These are phyloP conservation scores for Drechmeria coniospora DNA, from an alignment of 2,329 filamentous ascomycete genomes.

Conservation along the genomic window DNA sequence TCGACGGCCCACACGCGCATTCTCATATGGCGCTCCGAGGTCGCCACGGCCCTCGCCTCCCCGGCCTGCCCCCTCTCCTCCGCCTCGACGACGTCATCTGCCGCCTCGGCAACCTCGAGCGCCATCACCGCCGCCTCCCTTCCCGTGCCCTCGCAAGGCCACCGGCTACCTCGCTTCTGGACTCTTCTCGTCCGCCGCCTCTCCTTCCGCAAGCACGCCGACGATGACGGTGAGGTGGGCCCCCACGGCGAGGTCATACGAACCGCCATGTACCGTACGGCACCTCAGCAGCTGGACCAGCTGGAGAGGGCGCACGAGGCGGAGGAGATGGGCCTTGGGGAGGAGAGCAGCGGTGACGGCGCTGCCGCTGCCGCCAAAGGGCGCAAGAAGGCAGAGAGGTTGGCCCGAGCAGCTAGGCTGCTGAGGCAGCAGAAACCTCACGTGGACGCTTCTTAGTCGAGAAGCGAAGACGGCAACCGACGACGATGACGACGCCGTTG, in stretches of 20 bases:
- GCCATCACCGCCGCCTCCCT: slow-evolving; percentile 17
- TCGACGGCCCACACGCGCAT: slow-evolving; percentile 25
- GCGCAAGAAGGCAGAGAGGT: slow-evolving; percentile 22
- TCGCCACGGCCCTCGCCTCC: slow-evolving; percentile 18
- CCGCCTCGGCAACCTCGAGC: slow-evolving; percentile 13
- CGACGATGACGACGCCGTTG: too few relatives aligned
- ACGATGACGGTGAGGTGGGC: slow-evolving; percentile 2
- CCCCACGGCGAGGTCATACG: slow-evolving; percentile 6
- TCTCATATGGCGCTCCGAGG: slow-evolving; percentile 34
- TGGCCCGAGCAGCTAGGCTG: slow-evolving; percentile 24
- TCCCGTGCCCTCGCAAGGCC: slow-evolving; percentile 10
- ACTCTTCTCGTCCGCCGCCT: slow-evolving; percentile 9
- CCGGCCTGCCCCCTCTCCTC: slow-evolving; percentile 11
- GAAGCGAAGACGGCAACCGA: too few relatives aligned
- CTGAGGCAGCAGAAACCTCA: slow-evolving; percentile 17
- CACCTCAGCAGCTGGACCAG: too few relatives aligned
- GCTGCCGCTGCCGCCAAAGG: slow-evolving; percentile 13
- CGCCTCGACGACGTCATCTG: slow-evolving; percentile 10
- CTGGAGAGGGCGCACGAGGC: slow-evolving; percentile 8
- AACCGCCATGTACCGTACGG: slow-evolving; percentile 23
- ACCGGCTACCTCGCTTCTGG: slow-evolving; percentile 9
- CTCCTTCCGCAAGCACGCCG: slow-evolving; percentile 5
- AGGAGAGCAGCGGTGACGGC: slow-evolving; percentile 11
- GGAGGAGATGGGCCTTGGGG: slow-evolving; percentile 7
- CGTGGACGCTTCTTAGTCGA: too few relatives aligned